These are phyloP conservation scores for Alternaria triticina DNA, from an alignment of 2,329 filamentous ascomycete genomes.

Conservation along the genomic window DNA sequence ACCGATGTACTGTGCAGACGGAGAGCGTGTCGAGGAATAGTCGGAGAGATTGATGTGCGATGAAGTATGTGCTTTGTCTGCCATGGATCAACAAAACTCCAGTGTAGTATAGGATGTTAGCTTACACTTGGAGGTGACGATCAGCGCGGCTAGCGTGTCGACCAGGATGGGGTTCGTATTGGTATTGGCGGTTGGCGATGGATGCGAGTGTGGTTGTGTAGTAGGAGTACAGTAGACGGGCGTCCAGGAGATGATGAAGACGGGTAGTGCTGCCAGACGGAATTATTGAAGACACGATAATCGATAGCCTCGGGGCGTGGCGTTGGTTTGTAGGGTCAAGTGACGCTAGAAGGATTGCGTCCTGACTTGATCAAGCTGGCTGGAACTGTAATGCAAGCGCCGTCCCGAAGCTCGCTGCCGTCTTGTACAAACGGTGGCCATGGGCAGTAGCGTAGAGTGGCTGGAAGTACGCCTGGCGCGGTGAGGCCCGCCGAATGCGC, in stretches of 20 bases:
- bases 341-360: constrained; percentile 36
- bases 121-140: constrained; percentile 12
- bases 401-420: constrained; percentile 29
- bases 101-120: neutral
- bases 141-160: constrained; percentile 1
- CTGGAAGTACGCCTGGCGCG: constrained; percentile 18
- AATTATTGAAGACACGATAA: constrained; percentile 12
- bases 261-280: constrained; percentile 14
- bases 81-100: neutral
- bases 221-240: constrained; percentile 12
- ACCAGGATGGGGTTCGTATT: neutral
- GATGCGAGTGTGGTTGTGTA: constrained; percentile 3
- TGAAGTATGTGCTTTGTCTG: neutral
- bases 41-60: neutral
- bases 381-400: constrained; percentile 27
- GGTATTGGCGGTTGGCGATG: neutral
- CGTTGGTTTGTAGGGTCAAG: constrained; percentile 32
- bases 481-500: constrained; percentile 20
- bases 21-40: constrained; percentile 8
- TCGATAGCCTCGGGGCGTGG: constrained; percentile 14
- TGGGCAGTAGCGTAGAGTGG: constrained; percentile 25
- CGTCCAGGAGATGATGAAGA: constrained; percentile 12
- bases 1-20: constrained; percentile 19
- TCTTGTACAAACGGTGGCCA: constrained; percentile 26
- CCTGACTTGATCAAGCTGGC: constrained; percentile 26